Conservation (phyloP, 495 filamentous ascomycete genomes). For the Neurospora sp. region DNA sequence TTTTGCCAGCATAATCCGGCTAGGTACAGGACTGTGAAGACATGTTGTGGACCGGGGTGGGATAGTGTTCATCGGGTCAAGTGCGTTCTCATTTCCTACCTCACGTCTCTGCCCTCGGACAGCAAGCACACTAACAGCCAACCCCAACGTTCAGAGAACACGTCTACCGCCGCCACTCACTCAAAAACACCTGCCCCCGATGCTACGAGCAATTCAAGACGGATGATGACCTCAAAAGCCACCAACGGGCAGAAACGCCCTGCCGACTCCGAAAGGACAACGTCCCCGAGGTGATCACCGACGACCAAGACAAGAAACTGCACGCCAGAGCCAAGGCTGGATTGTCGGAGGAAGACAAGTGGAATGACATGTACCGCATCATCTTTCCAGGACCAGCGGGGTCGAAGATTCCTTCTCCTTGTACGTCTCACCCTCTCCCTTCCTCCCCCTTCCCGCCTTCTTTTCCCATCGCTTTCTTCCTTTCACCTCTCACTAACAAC, state of each 20-base stretch:
- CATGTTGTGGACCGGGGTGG: conserved; percentile 35
- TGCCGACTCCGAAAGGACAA: conserved; percentile 17
- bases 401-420: not conserved
- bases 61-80: conserved; percentile 33
- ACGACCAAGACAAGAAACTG: conserved; percentile 20
- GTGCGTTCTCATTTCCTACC: conserved; percentile 19
- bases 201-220: conserved; percentile 30
- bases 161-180: conserved; percentile 30
- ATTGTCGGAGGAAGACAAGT: conserved; percentile 17
- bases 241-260: conserved; percentile 26
- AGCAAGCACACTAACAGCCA: not conserved
- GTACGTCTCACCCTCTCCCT: not conserved
- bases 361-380: conserved; percentile 20
- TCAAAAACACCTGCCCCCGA: conserved; percentile 29
- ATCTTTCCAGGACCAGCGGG: conserved; percentile 12
- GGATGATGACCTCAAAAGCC: conserved; percentile 23
- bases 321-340: conserved; percentile 12
- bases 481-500: not conserved
- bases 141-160: conserved; percentile 26
- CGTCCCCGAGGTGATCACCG: conserved; percentile 13
- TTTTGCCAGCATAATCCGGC: conserved; percentile 31
- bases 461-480: too few species aligned
- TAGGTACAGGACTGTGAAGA: conserved; percentile 23
- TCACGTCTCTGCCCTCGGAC: not conserved
- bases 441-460: not conserved